Percentiles rank a stretch among this genome's conserved stretches.
Evolutionary conservation across 352 stramenopile species (phyloP).

Genomic region (Phytopythium aichiense): DNA sequence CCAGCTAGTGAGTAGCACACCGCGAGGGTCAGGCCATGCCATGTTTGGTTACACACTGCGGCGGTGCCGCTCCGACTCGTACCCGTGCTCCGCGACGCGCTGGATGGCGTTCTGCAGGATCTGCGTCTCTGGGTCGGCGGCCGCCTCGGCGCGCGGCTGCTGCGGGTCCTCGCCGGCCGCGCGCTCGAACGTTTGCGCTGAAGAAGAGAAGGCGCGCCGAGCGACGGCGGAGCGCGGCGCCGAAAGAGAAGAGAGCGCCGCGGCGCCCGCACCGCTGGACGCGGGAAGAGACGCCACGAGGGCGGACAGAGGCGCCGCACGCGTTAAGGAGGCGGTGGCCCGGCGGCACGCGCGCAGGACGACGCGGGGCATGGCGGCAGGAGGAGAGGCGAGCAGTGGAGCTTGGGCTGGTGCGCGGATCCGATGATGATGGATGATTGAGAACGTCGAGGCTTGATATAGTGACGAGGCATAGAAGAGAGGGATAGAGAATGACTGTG

Average conservation of each 20-base stretch:
- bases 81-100: slow-evolving; percentile 50
- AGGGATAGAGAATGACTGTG: too few species aligned
- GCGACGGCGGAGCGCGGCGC: not conserved
- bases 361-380: not conserved
- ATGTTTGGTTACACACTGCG: not conserved
- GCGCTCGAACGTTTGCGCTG: slow-evolving; percentile 9
- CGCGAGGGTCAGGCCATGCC: not conserved
- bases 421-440: not conserved
- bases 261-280: not conserved
- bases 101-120: slow-evolving; percentile 55
- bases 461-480: too few species aligned
- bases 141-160: slow-evolving; percentile 10
- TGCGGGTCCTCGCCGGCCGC: slow-evolving; percentile 1
- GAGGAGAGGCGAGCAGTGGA: not conserved
- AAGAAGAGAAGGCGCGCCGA: slow-evolving; percentile 15
- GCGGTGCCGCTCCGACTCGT: slow-evolving; percentile 2
- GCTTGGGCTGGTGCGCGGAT: not conserved
- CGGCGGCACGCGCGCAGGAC: slow-evolving; percentile 1
- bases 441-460: not conserved
- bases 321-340: not conserved
- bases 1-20: slow-evolving; percentile 39
- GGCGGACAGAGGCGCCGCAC: not conserved
- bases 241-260: not conserved
- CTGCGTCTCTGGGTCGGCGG: slow-evolving; percentile 35
- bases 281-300: not conserved